Evolutionary conservation across 2,329 filamentous ascomycete species (phyloP), one percentile per base, ranked within the genome.

Genomic region (Fusarium palustre): DNA sequence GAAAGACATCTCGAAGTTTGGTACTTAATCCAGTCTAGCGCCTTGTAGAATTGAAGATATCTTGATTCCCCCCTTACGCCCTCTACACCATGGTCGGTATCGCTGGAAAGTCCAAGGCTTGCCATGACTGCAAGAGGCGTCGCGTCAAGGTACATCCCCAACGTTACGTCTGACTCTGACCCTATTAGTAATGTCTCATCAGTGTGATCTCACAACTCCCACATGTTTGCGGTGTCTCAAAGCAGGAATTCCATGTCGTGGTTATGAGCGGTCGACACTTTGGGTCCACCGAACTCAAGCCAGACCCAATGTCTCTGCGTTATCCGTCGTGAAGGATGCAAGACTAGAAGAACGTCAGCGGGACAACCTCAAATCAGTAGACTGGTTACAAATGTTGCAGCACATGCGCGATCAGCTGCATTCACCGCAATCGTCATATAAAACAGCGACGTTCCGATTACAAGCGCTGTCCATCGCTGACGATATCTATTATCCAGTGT

Each of bases 101-200:
- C 2, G 30, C 61, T 6, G 57, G 57, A 1, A 59, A 45, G 22
- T 64, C 61, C 22, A 64, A 59, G 5, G 59, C 61, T 18, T 64
- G 61, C 1, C 28, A 38, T 13, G 52, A 59, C 9, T 64, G 61
- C 12, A 64, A 30, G 28, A 34, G 59, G n/a, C 61, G 61, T 15
- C 61, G 61, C n/a, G 12, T 64, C 24, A 64, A 64, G 61, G 61
- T 64, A 28, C 12, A 8, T 0, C 33, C 15, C 7, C 1, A 7
- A n/a, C 0, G n/a, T n/a, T 2, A 1, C 22, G 4, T 3, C 3
- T 3, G 13, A 2, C 8, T 24, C 11, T 15, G 1, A n/a, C 16
- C 16, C 4, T 4, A 42, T 16, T 3, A 22, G 2, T 58, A 24
- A 56, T 1, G 0, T 1, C 1, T 5, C 7, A 8, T 2, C 3